Evolutionary conservation across 371 early-diverging fungal species (phyloP), one percentile per base, ranked within the genome.

Genomic region (Mucor mucedo): DNA sequence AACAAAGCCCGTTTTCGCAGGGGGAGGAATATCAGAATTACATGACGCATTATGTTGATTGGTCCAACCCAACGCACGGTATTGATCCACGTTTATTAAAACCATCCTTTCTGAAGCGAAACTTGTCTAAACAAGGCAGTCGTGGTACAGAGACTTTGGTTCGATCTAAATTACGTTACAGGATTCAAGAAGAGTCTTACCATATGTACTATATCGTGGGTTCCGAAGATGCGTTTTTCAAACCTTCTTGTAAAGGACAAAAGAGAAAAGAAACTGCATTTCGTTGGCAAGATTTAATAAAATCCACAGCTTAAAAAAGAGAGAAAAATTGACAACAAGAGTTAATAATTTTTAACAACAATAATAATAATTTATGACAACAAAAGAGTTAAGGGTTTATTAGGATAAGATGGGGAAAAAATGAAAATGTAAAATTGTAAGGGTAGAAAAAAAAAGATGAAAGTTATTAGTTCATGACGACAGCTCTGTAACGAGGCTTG

Each of bases 1-100:
- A 57, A 30, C 48, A 55, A 47, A 33, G 45, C 16, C 29, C n/a
- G 13, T 38, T 49, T 4, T 40, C 58, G 11, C 44, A 10, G 83
- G 87, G 44, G 66, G 93, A 93, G 69, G 84, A 83, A 44, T 97
- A 96, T 91, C 90, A 92, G 32, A 82, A 90, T 61, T 97, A 96
- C 56, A 88, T 97, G 27, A 89, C 93, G 60, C 89, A 88, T 52
- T 97, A 92, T 63, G 88, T 95, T 41, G 72, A 86, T 54, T 75
- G 88, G 72, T 85, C 83, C 29, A 58, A 69, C 33, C 85, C 86
- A 4, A 92, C 91, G 0, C 85, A 88, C 63, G 91, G 88, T 10
- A 84, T 90, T 9, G 71, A 84, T 8, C 71, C 68, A 10, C 70
- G 70, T 4, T 29, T 44, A 16, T 63, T 76, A 52, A 81, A 76